phyloP scores from a whole-genome alignment of 2,329 filamentous ascomycete species.

The Aureobasidium namibiae region DNA sequence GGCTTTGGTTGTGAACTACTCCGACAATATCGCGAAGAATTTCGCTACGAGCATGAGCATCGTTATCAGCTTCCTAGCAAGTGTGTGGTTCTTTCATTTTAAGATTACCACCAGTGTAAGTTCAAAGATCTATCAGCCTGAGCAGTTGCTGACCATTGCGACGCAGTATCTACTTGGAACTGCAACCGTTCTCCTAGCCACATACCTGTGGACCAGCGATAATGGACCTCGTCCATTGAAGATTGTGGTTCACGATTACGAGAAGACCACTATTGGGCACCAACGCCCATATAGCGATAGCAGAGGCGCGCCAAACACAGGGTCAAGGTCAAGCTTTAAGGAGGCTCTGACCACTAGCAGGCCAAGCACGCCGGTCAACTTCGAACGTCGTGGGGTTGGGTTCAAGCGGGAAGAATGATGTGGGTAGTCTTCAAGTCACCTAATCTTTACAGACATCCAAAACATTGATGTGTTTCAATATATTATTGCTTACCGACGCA shows the following conservation, averaged over 20 bases:
- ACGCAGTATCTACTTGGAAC: constrained; percentile 74
- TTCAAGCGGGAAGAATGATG: constrained; percentile 30
- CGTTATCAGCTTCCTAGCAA: constrained; percentile 75
- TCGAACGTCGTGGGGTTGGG: constrained; percentile 22
- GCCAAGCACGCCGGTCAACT: constrained; percentile 25
- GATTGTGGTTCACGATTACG: constrained; percentile 63
- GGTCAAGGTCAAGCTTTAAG: constrained; percentile 34
- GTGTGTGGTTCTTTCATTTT: constrained; percentile 78
- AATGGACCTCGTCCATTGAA: constrained; percentile 51
- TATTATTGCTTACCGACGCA: neutral
- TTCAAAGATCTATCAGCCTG: constrained; percentile 17
- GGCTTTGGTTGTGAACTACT: constrained; percentile 71
- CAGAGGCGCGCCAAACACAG: neutral
- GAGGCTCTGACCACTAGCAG: constrained; percentile 45
- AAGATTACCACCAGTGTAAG: constrained; percentile 63
- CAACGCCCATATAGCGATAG: constrained; percentile 31
- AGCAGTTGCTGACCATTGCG: neutral
- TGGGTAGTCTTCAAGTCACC: neutral
- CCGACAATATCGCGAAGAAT: constrained; percentile 87
- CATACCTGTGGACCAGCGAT: constrained; percentile 75
- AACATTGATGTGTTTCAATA: neutral
- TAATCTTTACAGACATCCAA: neutral
- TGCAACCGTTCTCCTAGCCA: constrained; percentile 66
- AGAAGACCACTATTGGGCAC: constrained; percentile 59
- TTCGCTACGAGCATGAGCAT: constrained; percentile 91